Base-by-base conservation (phyloP, 1,284 basidiomycete species). In the Apiotrichum akiyoshidainum region DNA sequence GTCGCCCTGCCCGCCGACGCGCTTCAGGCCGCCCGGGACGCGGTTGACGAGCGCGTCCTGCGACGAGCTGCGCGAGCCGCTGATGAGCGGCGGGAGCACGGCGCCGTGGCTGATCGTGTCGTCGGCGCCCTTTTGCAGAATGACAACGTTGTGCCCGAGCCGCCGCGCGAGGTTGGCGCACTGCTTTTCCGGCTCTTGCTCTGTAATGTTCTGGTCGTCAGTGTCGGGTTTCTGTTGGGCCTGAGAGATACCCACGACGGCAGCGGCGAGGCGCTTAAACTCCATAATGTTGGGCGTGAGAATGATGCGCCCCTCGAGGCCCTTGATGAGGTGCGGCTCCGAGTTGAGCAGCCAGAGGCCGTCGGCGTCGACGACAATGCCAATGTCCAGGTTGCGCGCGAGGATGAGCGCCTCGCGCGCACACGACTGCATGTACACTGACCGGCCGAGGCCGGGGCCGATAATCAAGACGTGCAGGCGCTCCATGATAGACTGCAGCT, bases 1-100 rank as follows among this genome's bases (percentile, higher is more conserved):
- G 76, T 99, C 95, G 0, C 95, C 95, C 75, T 98, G 95, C 1
- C 94, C 94, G 21, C 95, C 95, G 68, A 92, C 94, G 54, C 95
- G 82, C 79, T 96, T 96, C 65, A 92, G 72, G 1, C 92, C 92
- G 3, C 95, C 95, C 55, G 84, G 54, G 22, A 46, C 45, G 31
- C 8, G 6, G 39, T 45, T 50, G 19, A 56, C 55, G 2, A 65
- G 52, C 26, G 54, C 52, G 59, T 71, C 65, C 0, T 57, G 58
- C n/a, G 55, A 47, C 26, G 47, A 37, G 33, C 26, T 57, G 14
- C 40, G 31, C 40, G 50, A 31, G 34, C 58, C 56, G 4, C 67
- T 40, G 1, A 76, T 57, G 26, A 65, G 60, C 3, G 60, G 12
- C 2, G 76, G 69, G 7, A 77, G 69, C 2, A 63, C 37, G 10